Conservation (phyloP, 1,284 basidiomycete genomes). For the Austroboletus novae-zelandiae region DNA sequence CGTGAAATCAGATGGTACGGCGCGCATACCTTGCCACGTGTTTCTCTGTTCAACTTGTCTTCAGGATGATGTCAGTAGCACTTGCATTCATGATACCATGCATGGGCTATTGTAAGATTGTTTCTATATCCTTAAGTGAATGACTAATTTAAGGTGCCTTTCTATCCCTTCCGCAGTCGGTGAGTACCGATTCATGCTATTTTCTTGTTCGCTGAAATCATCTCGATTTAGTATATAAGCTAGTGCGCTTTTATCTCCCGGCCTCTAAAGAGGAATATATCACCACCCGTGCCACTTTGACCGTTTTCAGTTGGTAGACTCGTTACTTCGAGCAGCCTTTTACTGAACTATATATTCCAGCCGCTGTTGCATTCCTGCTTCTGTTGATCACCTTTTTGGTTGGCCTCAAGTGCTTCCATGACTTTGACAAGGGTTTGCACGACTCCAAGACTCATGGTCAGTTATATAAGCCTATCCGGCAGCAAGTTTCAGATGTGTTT, state of each 20-base stretch:
- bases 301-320: slow-evolving; percentile 67
- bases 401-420: slow-evolving; percentile 72
- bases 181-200: slow-evolving; percentile 8
- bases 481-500: slow-evolving; percentile 20
- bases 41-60: slow-evolving; percentile 1
- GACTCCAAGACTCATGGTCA: slow-evolving; percentile 72
- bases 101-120: slow-evolving; percentile 63
- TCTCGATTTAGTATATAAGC: slow-evolving; percentile 64
- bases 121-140: slow-evolving; percentile 7
- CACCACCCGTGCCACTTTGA: slow-evolving; percentile 73
- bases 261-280: slow-evolving; percentile 51
- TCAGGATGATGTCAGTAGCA: slow-evolving; percentile 64
- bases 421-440: slow-evolving; percentile 74
- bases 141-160: slow-evolving; percentile 9
- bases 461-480: slow-evolving; percentile 41
- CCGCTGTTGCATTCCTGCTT: slow-evolving; percentile 70
- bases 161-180: slow-evolving; percentile 37
- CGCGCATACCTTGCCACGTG: not conserved
- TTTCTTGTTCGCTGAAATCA: slow-evolving; percentile 2
- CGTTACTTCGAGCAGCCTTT: not conserved
- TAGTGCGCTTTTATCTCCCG: slow-evolving; percentile 74
- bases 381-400: slow-evolving; percentile 69
- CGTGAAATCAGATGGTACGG: slow-evolving; percentile 74
- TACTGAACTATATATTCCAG: slow-evolving; percentile 36
- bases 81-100: slow-evolving; percentile 73